These are phyloP conservation scores for Rhizopus arrhizus DNA, from an alignment of 371 early-diverging fungal species.

Conservation along the genomic window DNA sequence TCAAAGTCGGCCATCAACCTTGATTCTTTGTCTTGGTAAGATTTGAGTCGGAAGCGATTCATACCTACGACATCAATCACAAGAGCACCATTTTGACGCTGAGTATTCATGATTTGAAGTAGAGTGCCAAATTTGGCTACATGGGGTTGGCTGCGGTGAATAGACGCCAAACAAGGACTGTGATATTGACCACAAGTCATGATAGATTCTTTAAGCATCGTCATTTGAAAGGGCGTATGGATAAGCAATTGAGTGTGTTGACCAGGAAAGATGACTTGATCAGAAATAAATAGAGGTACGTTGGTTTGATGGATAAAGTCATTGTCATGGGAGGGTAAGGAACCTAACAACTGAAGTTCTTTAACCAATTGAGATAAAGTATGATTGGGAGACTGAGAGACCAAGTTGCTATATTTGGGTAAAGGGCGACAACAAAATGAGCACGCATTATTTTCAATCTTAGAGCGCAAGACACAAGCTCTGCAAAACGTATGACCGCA, in stretches of 20 bases:
- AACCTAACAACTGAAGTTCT: slow-evolving; percentile 18
- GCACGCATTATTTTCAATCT: slow-evolving; percentile 18
- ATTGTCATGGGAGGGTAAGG: slow-evolving; percentile 9
- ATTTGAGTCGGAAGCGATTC: slow-evolving; percentile 24
- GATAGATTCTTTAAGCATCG: slow-evolving; percentile 14
- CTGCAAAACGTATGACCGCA: slow-evolving; percentile 36
- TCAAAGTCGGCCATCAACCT: slow-evolving; percentile 17
- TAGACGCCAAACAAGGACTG: slow-evolving; percentile 23
- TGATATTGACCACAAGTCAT: slow-evolving; percentile 25
- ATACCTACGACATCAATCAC: slow-evolving; percentile 25
- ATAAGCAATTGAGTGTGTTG: slow-evolving; percentile 22
- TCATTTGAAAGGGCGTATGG: slow-evolving; percentile 16
- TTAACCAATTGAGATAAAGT: slow-evolving; percentile 17
- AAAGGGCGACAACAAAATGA: slow-evolving; percentile 24
- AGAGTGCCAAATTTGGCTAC: slow-evolving; percentile 34
- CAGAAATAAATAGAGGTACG: slow-evolving; percentile 26
- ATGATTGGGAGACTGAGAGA: slow-evolving; percentile 21
- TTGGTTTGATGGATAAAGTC: slow-evolving; percentile 13
- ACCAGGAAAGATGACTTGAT: slow-evolving; percentile 25
- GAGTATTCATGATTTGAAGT: slow-evolving; percentile 21
- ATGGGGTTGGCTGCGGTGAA: slow-evolving; percentile 25
- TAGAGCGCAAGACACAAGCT: slow-evolving; percentile 24
- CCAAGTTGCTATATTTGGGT: slow-evolving; percentile 24
- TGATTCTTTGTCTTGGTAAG: slow-evolving; percentile 9
- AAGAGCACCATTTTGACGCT: slow-evolving; percentile 19